Percentiles rank a stretch among this genome's conserved stretches.
These are phyloP conservation scores for Aureobasidium sp. DNA, from an alignment of 2,329 filamentous ascomycete species.

Conservation along the genomic window DNA sequence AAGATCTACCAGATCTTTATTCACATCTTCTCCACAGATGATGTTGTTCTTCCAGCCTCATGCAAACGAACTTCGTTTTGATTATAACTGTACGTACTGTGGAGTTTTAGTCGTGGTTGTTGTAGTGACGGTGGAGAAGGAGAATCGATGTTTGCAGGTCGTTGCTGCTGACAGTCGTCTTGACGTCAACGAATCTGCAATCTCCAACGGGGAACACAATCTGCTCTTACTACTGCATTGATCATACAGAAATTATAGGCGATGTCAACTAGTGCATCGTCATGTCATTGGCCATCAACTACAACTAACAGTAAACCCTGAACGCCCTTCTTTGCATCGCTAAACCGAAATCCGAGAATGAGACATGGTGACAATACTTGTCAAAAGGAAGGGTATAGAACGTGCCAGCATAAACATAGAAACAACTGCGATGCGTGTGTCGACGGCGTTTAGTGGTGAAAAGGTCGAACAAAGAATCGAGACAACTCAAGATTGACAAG, in stretches of 20 bases:
- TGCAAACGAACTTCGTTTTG: not conserved
- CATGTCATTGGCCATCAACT: conserved; percentile 1
- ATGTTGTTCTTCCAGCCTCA: not conserved
- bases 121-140: not conserved
- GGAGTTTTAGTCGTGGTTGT: not conserved
- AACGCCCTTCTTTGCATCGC: not conserved
- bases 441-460: not conserved
- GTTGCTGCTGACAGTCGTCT: not conserved
- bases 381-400: conserved; percentile 11
- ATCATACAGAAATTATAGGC: not conserved
- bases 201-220: not conserved
- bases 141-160: not conserved
- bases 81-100: not conserved
- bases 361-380: not conserved
- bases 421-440: not conserved
- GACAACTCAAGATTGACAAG: not conserved
- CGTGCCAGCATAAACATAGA: conserved; percentile 8
- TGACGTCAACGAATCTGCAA: not conserved
- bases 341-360: not conserved
- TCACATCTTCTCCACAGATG: conserved; percentile 8
- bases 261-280: not conserved
- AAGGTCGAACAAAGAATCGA: not conserved
- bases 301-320: not conserved
- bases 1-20: not conserved
- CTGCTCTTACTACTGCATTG: not conserved